Evolutionary conservation across 805 yeast species (phyloP), one percentile per base, ranked within the genome.

Genomic region (Lipomyces yamanashiensis): DNA sequence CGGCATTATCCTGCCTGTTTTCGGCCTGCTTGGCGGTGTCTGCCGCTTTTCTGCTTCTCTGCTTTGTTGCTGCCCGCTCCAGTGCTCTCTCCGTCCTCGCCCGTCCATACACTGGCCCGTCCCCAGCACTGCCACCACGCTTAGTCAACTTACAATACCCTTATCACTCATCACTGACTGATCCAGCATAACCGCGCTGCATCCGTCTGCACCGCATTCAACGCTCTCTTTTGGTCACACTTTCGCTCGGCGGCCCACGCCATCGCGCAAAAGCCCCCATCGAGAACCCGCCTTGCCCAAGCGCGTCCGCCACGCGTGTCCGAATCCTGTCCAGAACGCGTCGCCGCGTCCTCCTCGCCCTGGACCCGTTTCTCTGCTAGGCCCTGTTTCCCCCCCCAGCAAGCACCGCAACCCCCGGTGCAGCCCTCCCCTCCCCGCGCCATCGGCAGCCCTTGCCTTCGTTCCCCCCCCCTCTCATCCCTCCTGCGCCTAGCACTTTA

Each of bases 221-320:
- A 5, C 15, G 54, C 33, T 44, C 15, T 28, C 33, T 15, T 13
- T n/a, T 51, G 54, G 54, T 34, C 54, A 36, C 52, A 36, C 52
- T 54, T 54, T 40, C 50, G 54, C 60, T 21, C 45, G 39, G 59
- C 59, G 45, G 59, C 59, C 47, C 47, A 15, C 47, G 43, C 53
- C 60, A 19, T 56, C 52, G 41, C 49, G 60, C 52, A 19, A 21
- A 37, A 47, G 60, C 47, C 60, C 51, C 45, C 48, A 17, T 48
- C 52, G 51, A 44, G 52, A 19, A 10, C 28, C 13, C 60, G 13
- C 5, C 45, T 40, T 17, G 47, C 47, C 48, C 37, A 34, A 39
- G 49, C 54, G 53, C 54, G 54, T 49, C 45, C 51, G 52, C 53
- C 60, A 44, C 40, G 49, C 58, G 41, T 48, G 44, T 34, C 36